Evolutionary conservation across 2,329 filamentous ascomycete genomes (phyloP).

Genomic region (Cladophialophora chaetospira): DNA sequence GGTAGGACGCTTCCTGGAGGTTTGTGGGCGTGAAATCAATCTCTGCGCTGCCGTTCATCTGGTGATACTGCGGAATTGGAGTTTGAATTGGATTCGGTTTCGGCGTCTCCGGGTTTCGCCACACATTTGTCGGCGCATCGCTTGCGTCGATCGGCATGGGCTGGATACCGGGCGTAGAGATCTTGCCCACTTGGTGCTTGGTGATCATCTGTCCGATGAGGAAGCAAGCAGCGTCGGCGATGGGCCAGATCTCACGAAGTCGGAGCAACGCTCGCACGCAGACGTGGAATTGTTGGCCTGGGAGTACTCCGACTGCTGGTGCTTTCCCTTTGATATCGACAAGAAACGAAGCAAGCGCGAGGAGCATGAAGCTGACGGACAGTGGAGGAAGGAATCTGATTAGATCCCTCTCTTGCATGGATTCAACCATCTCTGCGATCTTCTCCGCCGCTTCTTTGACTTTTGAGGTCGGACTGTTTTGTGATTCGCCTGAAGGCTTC

Average conservation of each 20-base stretch:
- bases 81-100: neutral
- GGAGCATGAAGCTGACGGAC: slow-evolving; percentile 26
- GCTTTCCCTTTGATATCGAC: slow-evolving; percentile 27
- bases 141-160: slow-evolving; percentile 1
- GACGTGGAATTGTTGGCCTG: slow-evolving; percentile 23
- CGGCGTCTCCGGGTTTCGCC: neutral
- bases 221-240: slow-evolving; percentile 27
- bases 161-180: slow-evolving; percentile 15
- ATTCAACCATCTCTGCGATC: slow-evolving; percentile 23
- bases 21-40: neutral
- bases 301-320: slow-evolving; percentile 6
- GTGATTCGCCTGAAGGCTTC: slow-evolving; percentile 3
- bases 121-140: slow-evolving; percentile 5
- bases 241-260: slow-evolving; percentile 28
- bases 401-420: slow-evolving; percentile 21
- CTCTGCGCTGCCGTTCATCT: neutral
- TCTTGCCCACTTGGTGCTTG: slow-evolving; percentile 19
- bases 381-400: slow-evolving; percentile 24
- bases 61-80: neutral
- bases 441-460: slow-evolving; percentile 22
- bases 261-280: slow-evolving; percentile 24
- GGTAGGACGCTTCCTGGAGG: neutral
- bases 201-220: slow-evolving; percentile 29
- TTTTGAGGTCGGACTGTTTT: slow-evolving; percentile 15
- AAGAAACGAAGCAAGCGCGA: slow-evolving; percentile 24